Evolutionary conservation across 2,329 filamentous ascomycete species (phyloP), one percentile per base, ranked within the genome.

Genomic region (Tolypocladium ovalisporum): DNA sequence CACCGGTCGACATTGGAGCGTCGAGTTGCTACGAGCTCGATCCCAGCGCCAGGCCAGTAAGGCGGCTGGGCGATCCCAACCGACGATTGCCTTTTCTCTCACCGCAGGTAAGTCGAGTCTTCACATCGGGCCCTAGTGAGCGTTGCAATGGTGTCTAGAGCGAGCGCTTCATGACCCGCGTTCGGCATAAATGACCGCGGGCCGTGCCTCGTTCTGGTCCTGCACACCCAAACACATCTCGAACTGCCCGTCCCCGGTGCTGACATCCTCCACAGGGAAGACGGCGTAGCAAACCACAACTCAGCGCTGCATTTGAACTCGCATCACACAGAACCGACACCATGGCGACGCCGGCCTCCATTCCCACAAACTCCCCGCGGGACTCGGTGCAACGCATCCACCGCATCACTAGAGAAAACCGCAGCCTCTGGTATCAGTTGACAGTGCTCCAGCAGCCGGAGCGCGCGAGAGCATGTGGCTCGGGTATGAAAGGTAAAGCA

Each of bases 371-470:
- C 54, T 58, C 62, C 52, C 56, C 64, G 58, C 69, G 67, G 61
- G 70, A 77, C 54, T 65, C 69, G 53, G 63, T 71, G 60, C 79
- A 87, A 54, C 76, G 81, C 56, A 69, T 74, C 55, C 70, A 73
- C 54, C 71, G 73, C 53, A 62, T 67, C 56, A 96, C 90, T 47
- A 85, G 84, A 65, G 86, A 88, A 65, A 89, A 89, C 61, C 85
- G 89, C 64, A 84, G 79, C 61, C 81, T 97, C 63, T 90, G 84
- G 68, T 97, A 97, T 73, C 79, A 82, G 62, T 78, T 97, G 71
- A 85, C 83, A 59, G 91, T 97, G 57, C 86, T 97, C 65, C 94
- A 99, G 74, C 90, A 97, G 71, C 94, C 94, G 24, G 88, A 96
- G 75, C 89, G 92, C 67, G 93, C 94, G 54, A 84, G 94, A 77